Evolutionary conservation across 1,284 basidiomycete genomes (phyloP), one percentile per base, ranked within the genome.

Genomic region (Pisolithus thermaeus): DNA sequence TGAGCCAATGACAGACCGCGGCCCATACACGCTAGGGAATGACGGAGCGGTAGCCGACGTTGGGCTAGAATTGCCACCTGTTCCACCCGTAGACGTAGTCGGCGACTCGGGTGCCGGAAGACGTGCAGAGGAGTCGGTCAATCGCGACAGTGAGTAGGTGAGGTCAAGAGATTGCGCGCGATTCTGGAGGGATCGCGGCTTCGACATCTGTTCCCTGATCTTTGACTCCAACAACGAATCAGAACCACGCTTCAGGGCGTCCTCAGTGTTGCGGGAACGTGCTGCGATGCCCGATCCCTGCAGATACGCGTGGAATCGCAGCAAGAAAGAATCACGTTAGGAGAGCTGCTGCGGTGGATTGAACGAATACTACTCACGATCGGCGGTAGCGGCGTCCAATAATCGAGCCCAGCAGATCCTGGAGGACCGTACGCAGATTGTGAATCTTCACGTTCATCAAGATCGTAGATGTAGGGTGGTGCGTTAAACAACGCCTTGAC

Each of bases 401-500:
- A 84, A 52, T 87, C 83, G 41, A 74, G 66, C 23, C 68, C 65
- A 23, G 63, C 30, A 52, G 59, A 64, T 51, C 66, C 69, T 43
- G 76, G 71, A 16, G 73, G 72, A 8, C 72, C 77, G 40, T 82
- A 86, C 46, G 73, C 77, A 9, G 77, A 69, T 57, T 79, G 80
- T 43, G 73, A 69, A 55, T 84, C 86, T 51, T 87, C 80, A 20
- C 78, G 81, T 53, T 87, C 82, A 54, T 89, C 85, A 4, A 88
- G 71, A 59, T 86, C 81, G 60, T 87, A 87, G 56, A 89, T 81
- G 60, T 87, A 88, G 9, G 83, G 77, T 32, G 86, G 83, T 2
- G 84, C 81, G 63, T 90, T 92, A 72, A 98, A 97, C 55, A 97
- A 70, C 1, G 95, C 93, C 70, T 97, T 97, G 54, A 98, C 94